These are phyloP conservation scores for Torulaspora maleeae DNA, from an alignment of 805 yeast species.

Conservation along the genomic window DNA sequence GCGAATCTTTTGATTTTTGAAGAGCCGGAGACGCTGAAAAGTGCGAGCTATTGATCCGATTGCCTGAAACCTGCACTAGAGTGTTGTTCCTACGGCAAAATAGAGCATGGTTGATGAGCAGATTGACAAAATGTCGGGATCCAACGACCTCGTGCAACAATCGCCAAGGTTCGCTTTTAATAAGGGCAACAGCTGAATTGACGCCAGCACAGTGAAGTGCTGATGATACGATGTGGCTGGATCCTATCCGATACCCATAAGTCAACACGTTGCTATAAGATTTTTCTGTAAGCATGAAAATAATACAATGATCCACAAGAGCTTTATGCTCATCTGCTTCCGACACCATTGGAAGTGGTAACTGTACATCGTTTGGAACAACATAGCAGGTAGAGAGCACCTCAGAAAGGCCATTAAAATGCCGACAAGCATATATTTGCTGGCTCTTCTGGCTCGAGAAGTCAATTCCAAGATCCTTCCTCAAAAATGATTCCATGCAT, in stretches of 20 bases:
- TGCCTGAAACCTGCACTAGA: constrained; percentile 25
- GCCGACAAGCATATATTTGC: constrained; percentile 3
- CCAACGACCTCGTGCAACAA: constrained; percentile 41
- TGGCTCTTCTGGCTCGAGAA: not conserved
- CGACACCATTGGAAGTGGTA: constrained; percentile 9
- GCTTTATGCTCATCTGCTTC: constrained; percentile 25
- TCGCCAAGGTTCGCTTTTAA: constrained; percentile 46
- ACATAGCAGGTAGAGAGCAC: constrained; percentile 13
- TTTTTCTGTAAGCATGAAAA: constrained; percentile 27
- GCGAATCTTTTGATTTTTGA: not conserved
- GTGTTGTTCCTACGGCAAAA: constrained; percentile 15
- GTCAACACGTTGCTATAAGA: constrained; percentile 39
- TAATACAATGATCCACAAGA: constrained; percentile 42
- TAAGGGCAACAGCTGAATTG: constrained; percentile 38
- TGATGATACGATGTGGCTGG: constrained; percentile 26
- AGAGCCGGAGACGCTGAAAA: constrained; percentile 17
- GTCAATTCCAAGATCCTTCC: constrained; percentile 7
- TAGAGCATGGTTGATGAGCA: constrained; percentile 39
- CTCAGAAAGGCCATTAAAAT: constrained; percentile 11
- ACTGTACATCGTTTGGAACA: constrained; percentile 7
- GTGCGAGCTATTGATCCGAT: constrained; percentile 18
- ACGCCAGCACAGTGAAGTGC: constrained; percentile 33
- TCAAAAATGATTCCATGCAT: constrained; percentile 10
- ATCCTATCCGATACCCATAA: constrained; percentile 42
- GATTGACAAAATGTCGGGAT: constrained; percentile 34